phyloP scores from a whole-genome alignment of 495 filamentous ascomycete species.

The Clohesyomyces aquaticus region DNA sequence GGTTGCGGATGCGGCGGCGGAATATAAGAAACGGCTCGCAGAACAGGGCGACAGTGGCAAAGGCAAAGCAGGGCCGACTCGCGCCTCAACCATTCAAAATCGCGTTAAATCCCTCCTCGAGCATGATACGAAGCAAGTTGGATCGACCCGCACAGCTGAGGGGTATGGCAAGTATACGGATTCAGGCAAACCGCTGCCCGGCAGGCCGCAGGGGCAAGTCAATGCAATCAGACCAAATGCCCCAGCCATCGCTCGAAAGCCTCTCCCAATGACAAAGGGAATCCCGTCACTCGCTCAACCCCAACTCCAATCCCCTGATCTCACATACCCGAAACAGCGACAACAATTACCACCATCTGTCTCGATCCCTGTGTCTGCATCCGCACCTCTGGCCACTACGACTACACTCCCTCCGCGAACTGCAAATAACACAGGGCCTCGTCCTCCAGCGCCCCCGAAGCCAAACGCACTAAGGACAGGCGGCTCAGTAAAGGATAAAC shows the following conservation, averaged over 20 bases:
- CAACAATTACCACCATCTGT: slow-evolving; percentile 3
- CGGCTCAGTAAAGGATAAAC: slow-evolving; percentile 14
- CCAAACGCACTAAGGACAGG: slow-evolving; percentile 61
- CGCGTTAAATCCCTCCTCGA: slow-evolving; percentile 85
- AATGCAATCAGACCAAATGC: slow-evolving; percentile 4
- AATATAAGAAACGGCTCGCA: slow-evolving; percentile 79
- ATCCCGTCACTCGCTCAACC: background rate
- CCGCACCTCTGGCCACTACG: slow-evolving; percentile 26
- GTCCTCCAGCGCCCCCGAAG: slow-evolving; percentile 62
- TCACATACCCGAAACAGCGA: slow-evolving; percentile 28
- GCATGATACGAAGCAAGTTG: slow-evolving; percentile 67
- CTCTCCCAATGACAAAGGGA: background rate
- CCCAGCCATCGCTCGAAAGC: slow-evolving; percentile 23
- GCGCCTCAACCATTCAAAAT: slow-evolving; percentile 83
- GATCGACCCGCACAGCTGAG: slow-evolving; percentile 72
- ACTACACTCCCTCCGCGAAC: slow-evolving; percentile 5
- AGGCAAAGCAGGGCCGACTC: slow-evolving; percentile 44
- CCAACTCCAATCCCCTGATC: slow-evolving; percentile 21
- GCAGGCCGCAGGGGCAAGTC: slow-evolving; percentile 18
- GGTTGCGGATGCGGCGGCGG: slow-evolving; percentile 90
- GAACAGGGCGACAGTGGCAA: slow-evolving; percentile 57
- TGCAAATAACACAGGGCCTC: slow-evolving; percentile 14
- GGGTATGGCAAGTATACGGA: slow-evolving; percentile 89
- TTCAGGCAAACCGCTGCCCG: slow-evolving; percentile 33
- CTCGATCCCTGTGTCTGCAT: slow-evolving; percentile 18